Evolutionary conservation across 2,329 filamentous ascomycete species (phyloP), one percentile per base, ranked within the genome.

Genomic region (Rugonectria rugulosa): DNA sequence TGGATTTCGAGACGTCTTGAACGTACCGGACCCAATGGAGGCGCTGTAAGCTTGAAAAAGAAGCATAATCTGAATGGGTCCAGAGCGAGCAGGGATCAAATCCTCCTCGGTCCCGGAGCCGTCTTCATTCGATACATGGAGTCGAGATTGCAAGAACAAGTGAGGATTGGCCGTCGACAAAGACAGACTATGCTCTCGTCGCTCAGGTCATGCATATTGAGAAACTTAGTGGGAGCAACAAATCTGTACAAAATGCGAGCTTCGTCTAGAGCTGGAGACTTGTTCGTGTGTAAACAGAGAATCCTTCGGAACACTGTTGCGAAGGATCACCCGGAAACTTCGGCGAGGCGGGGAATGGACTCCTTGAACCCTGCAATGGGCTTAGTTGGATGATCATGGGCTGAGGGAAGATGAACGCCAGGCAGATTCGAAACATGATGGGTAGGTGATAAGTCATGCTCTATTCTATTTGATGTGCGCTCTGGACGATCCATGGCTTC

Each of bases 41-140:
- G n/a, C n/a, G 21, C 45, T 26, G 20, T 50, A 55, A 50, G 52
- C 52, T 55, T 55, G 47, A 55, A 34, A 14, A 43, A 29, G 52
- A 50, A 48, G 52, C 52, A 48, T 44, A 55, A 15, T 34, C 10
- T 15, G 15, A 40, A 32, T 23, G 17, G 19, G 32, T 5, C 36
- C 26, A 19, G 31, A 43, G 11, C 27, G 29, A 15, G 40, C 36
- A 20, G 38, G 21, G 12, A 23, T 21, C 23, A 23, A 48, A 38
- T 48, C 34, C 46, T 21, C 21, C n/a, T 24, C 14, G 10, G 36
- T 19, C 29, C 29, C 23, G 20, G 41, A n/a, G n/a, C n/a, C n/a
- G n/a, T n/a, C n/a, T n/a, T n/a, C n/a, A n/a, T n/a, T n/a, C n/a
- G n/a, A n/a, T n/a, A n/a, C n/a, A n/a, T n/a, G n/a, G 20, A 36